Base-by-base conservation (phyloP, 176 grass and related monocot species). In the Triticum monococcum region DNA sequence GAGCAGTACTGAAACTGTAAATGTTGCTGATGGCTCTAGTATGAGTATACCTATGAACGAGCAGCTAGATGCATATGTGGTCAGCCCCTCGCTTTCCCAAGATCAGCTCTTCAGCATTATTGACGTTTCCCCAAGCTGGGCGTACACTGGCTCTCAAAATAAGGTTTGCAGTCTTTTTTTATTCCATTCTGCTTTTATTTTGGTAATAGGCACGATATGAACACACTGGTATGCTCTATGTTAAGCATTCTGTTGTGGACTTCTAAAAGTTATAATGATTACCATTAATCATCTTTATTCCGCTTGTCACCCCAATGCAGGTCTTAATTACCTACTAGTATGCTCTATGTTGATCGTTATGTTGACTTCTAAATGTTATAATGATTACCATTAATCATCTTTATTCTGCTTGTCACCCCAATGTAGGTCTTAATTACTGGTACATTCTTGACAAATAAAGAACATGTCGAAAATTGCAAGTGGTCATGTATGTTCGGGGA, bases 401-500 rank as follows among this genome's bases (percentile, higher is more conserved):
- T 63, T 77, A 9, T 83, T 84, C 80, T 7, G 2, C 16, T 84
- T 79, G 57, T 64, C 68, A 79, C 33, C 33, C 31, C 61, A 79
- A 62, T 82, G 52, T 84, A 98, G 97, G 97, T 98, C 87, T 56
- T 93, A 81, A 88, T 99, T 83, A 99, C 73, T 43, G 97, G 97
- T 36, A 99, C 97, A 85, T 99, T 99, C 86, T 90, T 97, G 89
- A 91, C 85, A 86, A 94, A 87, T 65, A 96, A 94, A 81, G 97
- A 96, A 72, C 80, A 97, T 71, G 79, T 93, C 28, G 92, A 94
- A 86, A 99, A 93, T 72, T 93, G 77, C 59, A 90, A 78, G 35
- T 99, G 97, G 97, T 99, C 97, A 78, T 99, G 97, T 87, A 99
- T 99, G 97, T 99, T 99, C 40, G 97, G 97, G 48, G 94, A 99